Conservation (phyloP, 345 rosid genomes). For the Streptanthus diversifolius region DNA sequence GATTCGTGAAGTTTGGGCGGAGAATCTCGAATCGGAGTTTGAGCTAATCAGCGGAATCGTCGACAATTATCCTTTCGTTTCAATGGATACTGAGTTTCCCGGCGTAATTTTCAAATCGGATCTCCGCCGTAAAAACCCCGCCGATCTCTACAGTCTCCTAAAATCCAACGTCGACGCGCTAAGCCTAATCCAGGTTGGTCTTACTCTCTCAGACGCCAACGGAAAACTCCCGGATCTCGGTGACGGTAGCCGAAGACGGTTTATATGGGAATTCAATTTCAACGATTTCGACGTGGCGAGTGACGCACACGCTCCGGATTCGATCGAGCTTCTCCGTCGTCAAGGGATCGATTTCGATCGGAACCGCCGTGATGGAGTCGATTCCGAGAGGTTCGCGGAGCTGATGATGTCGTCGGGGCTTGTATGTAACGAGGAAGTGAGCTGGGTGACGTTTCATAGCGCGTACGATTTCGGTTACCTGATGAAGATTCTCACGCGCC, state of each 20-base stretch:
- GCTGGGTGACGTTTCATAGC: conserved; percentile 95
- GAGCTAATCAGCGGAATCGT: conserved; percentile 49
- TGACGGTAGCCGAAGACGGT: conserved; percentile 18
- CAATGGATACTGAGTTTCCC: conserved; percentile 94
- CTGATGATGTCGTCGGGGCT: conserved; percentile 84
- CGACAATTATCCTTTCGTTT: conserved; percentile 57
- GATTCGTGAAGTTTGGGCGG: conserved; percentile 74
- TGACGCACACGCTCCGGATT: conserved; percentile 75
- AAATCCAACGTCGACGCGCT: conserved; percentile 84
- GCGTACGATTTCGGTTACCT: conserved; percentile 91
- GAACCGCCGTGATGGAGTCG: conserved; percentile 51
- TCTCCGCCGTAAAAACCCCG: conserved; percentile 35
- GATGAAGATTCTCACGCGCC: conserved; percentile 69
- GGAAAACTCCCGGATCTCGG: conserved; percentile 61
- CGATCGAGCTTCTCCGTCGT: conserved; percentile 59
- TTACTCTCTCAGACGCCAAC: conserved; percentile 63
- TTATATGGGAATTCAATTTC: conserved; percentile 89
- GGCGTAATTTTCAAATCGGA: conserved; percentile 48
- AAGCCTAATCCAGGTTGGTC: conserved; percentile 74
- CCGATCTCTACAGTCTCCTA: conserved; percentile 54
- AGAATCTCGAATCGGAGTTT: conserved; percentile 66
- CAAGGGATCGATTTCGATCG: conserved; percentile 79
- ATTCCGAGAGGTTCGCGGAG: conserved; percentile 65
- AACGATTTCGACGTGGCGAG: conserved; percentile 59
- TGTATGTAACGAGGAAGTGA: conserved; percentile 64